Base-by-base conservation (phyloP, 768 basidiomycete species). In the Pisolithus orientalis region DNA sequence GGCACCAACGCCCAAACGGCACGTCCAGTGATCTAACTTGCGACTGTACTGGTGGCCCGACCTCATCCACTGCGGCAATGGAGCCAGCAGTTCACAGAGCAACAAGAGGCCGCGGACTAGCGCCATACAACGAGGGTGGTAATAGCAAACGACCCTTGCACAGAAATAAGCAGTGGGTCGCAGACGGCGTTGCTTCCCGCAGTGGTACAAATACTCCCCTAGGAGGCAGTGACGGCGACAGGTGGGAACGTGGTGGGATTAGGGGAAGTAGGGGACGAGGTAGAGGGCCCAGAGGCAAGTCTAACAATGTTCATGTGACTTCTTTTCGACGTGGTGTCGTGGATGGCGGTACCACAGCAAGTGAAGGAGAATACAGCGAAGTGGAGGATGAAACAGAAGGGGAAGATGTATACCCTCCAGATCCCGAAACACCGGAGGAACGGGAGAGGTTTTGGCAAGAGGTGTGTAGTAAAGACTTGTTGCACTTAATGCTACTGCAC, bases 401-500 rank as follows among this genome's bases (percentile, higher is more conserved):
- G 10, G 58, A 64, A n/a, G 62, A 60, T 6, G 49, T 57, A 7
- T 74, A 82, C 32, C 75, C 78, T 49, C 79, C 78, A 0, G 76
- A 76, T 14, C 65, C 81, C 16, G 82, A 84, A 40, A 78, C 78
- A 0, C 64, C 67, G 8, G 85, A 87, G 59, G 86, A 85, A 60
- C 74, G 80, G 44, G 85, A 89, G 57, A 73, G 65, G 55, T 86
- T 84, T 61, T 90, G 80, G 60, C 80, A 86, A 67, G 82, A 87
- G 76, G 87, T 88, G 54, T 54, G 80, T 71, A 16, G 53, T 29
- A 58, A 54, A 21, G 58, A 28, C 53, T 16, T 17, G 16, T 50
- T 40, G 31, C 51, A 28, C 39, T n/a, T 53, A 5, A 45, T 49
- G 54, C 46, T 53, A 50, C 59, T 59, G 62, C 65, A 58, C 60